Evolutionary conservation across 345 rosid species (phyloP), one percentile per base, ranked within the genome.

Genomic region (Sonneratia alba): DNA sequence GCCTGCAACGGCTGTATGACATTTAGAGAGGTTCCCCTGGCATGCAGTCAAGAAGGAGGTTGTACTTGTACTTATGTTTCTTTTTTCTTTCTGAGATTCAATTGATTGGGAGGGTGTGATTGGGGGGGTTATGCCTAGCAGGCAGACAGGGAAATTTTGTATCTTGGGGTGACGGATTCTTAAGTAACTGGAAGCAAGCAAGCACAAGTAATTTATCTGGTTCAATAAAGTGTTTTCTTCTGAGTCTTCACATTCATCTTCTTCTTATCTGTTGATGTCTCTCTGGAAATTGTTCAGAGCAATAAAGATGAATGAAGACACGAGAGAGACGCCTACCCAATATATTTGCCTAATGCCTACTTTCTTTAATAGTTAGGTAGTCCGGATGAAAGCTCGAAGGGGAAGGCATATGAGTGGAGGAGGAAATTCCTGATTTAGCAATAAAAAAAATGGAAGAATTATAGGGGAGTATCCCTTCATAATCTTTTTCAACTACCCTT

Each of bases 1-100:
- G 36, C 87, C 92, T 0, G 77, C 88, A 43, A 79, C 96, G 47
- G 79, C 87, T 40, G 42, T 79, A 49, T 85, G 76, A 78, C 32
- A 57, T 49, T 27, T 0, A 27, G 77, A 68, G 74, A 49, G 70
- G 81, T 74, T 47, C 63, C 7, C 6, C 3, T 32, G 27, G 66
- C 66, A 27, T 3, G 19, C 37, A 34, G 37, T 24, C 18, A 10
- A 9, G 37, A 32, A 62, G 27, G n/a, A n/a, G 4, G 37, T 3
- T 34, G 37, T 62, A 57, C 66, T 62, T 62, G 38, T 62, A 62
- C 27, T 27, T 62, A 62, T 62, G 37, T 24, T 27, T 27, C 1
- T 7, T 61, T 36, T 62, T 62, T 10, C 22, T 34, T 62, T 13
- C 32, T 22, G 19, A 62, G 32, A 62, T 62, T 62, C 66, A 62